phyloP scores from a whole-genome alignment of 768 basidiomycete species.

The Pisolithus orientalis region DNA sequence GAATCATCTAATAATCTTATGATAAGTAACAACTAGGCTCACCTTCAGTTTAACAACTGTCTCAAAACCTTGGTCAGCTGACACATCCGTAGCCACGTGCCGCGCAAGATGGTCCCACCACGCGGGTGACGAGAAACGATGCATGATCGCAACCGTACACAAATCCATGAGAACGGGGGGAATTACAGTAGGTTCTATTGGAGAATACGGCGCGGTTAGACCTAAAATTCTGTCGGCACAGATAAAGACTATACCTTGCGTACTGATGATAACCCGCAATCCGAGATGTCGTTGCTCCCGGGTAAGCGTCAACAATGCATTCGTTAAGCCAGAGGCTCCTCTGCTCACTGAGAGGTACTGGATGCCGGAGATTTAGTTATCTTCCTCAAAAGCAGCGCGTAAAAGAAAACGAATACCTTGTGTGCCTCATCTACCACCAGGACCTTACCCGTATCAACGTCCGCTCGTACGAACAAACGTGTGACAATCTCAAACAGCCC shows the following conservation, averaged over 20 bases:
- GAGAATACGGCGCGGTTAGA: neutral
- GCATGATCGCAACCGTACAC: slow-evolving; percentile 56
- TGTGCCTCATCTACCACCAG: slow-evolving; percentile 73
- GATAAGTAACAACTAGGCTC: slow-evolving; percentile 4
- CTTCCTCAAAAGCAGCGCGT: slow-evolving; percentile 24
- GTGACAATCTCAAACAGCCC: slow-evolving; percentile 65
- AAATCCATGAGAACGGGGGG: slow-evolving; percentile 63
- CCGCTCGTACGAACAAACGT: slow-evolving; percentile 55
- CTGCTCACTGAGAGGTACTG: slow-evolving; percentile 46
- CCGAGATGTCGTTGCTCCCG: slow-evolving; percentile 67
- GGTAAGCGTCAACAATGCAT: slow-evolving; percentile 53
- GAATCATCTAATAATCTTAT: neutral
- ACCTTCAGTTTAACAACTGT: slow-evolving; percentile 62
- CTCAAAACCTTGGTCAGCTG: slow-evolving; percentile 54
- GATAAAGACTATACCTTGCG: slow-evolving; percentile 45
- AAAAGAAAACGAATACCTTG: slow-evolving; percentile 33
- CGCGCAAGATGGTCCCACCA: slow-evolving; percentile 69
- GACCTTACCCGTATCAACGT: slow-evolving; percentile 58
- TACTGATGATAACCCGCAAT: slow-evolving; percentile 68
- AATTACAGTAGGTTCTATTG: slow-evolving; percentile 63
- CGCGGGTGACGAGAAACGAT: slow-evolving; percentile 68
- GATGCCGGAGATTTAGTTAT: too few species aligned
- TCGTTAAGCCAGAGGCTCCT: slow-evolving; percentile 47
- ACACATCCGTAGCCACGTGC: slow-evolving; percentile 62
- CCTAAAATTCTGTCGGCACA: too few species aligned